A percentile compares a stretch with the other conserved stretches of the same genome.
Conservation (phyloP, 768 basidiomycete species). For the Lactarius pseudohatsudake region DNA sequence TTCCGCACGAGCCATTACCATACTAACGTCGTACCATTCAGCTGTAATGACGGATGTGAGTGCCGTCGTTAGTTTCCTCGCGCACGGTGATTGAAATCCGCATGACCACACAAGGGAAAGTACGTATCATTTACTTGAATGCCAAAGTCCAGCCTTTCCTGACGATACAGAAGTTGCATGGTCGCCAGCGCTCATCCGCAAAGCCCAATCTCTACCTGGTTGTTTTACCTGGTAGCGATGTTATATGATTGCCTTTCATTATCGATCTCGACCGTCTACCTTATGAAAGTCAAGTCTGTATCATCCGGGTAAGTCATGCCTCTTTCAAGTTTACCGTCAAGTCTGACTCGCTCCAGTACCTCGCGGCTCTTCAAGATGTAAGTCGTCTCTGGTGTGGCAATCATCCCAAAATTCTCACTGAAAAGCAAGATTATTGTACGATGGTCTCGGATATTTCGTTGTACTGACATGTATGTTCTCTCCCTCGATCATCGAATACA, state of each 20-base stretch:
- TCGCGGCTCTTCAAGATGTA: slow-evolving; percentile 34
- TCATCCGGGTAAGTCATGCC: slow-evolving; percentile 34
- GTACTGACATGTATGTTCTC: slow-evolving; percentile 44
- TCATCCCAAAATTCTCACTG: background rate
- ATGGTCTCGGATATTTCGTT: slow-evolving; percentile 64
- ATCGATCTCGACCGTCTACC: slow-evolving; percentile 48
- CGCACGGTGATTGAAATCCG: background rate
- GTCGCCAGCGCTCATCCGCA: slow-evolving; percentile 34
- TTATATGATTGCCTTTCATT: slow-evolving; percentile 55
- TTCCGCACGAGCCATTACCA: background rate
- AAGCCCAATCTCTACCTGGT: slow-evolving; percentile 46
- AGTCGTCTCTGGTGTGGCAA: slow-evolving; percentile 10
- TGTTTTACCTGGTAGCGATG: slow-evolving; percentile 59
- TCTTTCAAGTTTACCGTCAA: background rate
- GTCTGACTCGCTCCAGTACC: slow-evolving; percentile 27
- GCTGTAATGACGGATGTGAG: slow-evolving; percentile 14
- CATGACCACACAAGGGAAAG: slow-evolving; percentile 37
- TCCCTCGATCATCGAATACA: background rate
- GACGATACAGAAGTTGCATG: slow-evolving; percentile 46
- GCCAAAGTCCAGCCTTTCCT: background rate
- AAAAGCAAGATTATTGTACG: slow-evolving; percentile 58
- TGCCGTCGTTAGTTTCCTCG: background rate
- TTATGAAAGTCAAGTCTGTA: slow-evolving; percentile 47
- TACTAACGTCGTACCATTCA: slow-evolving; percentile 23
- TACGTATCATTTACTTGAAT: slow-evolving; percentile 27